Percentiles rank a stretch among this genome's conserved stretches.
Evolutionary conservation across 129 eudicot species (phyloP).

Genomic region (Flaveria linearis): DNA sequence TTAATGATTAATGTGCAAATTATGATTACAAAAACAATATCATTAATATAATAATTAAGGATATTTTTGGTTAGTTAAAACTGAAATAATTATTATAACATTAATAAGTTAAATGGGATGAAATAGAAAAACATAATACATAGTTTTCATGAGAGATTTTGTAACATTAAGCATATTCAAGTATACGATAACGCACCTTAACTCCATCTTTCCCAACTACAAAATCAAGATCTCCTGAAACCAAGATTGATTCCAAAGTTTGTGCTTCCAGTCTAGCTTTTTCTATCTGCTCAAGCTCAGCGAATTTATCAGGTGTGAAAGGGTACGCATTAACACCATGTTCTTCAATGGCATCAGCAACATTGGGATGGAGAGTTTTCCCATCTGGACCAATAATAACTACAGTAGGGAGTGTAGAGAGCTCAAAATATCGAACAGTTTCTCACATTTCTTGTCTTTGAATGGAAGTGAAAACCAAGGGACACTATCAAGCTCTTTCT

Average conservation of each 20-base stretch:
- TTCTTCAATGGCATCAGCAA: constrained; percentile 66
- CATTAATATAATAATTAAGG: background rate
- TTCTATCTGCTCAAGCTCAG: constrained; percentile 68
- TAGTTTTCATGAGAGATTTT: background rate
- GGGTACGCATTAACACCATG: constrained; percentile 76
- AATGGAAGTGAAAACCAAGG: constrained; percentile 80
- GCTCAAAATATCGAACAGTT: constrained; percentile 69
- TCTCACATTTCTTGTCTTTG: constrained; percentile 57
- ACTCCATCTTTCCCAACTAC: constrained; percentile 60
- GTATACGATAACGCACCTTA: constrained; percentile 48
- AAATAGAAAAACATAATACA: background rate
- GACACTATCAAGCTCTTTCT: constrained; percentile 36
- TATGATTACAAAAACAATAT: background rate
- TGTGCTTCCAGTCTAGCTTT: constrained; percentile 72
- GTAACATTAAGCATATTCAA: background rate
- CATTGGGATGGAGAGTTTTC: constrained; percentile 73
- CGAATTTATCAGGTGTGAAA: constrained; percentile 74
- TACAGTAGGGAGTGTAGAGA: constrained; percentile 55
- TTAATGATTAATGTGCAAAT: background rate
- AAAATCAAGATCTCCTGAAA: constrained; percentile 58
- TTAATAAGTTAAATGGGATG: background rate
- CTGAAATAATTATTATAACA: too few species aligned
- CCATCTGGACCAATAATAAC: constrained; percentile 82
- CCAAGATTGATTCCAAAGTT: constrained; percentile 74
- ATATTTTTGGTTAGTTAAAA: background rate